Conservation (phyloP, 495 filamentous ascomycete species). For the Talaromyces adpressus region DNA sequence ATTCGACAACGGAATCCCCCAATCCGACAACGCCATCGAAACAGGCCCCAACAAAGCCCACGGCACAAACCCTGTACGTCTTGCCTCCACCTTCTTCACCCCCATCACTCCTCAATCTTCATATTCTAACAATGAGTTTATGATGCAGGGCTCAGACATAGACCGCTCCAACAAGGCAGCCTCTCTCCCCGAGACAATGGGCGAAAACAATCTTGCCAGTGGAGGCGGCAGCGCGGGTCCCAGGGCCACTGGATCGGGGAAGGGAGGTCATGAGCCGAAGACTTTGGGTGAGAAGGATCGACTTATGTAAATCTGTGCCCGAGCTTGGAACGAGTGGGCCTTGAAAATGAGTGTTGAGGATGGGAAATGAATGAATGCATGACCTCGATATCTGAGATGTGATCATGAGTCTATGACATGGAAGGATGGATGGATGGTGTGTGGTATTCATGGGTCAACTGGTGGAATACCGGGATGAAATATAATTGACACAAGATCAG, state of each 20-base stretch:
- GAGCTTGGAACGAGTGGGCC: too few species aligned
- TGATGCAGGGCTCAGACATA: conserved; percentile 29
- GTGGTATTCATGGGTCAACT: neutral
- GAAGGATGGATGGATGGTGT: neutral
- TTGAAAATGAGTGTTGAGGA: too few species aligned
- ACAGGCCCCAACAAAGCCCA: conserved; percentile 36
- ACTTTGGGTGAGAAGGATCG: conserved; percentile 23
- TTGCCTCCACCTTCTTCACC: neutral
- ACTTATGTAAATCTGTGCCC: too few species aligned
- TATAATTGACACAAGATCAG: neutral
- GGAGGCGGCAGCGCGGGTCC: conserved; percentile 18
- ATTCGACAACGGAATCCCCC: conserved; percentile 40
- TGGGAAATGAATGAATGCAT: too few species aligned
- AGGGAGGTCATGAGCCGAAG: conserved; percentile 38
- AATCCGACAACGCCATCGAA: conserved; percentile 45
- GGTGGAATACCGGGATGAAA: neutral
- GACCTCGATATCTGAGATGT: too few species aligned
- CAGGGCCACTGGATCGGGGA: conserved; percentile 24
- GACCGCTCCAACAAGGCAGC: conserved; percentile 35
- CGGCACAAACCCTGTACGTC: conserved; percentile 32
- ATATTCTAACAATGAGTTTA: neutral
- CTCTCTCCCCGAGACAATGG: conserved; percentile 33
- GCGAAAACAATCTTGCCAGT: conserved; percentile 20
- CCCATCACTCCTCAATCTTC: too few species aligned
- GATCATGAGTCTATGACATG: neutral